A percentile compares a stretch with the other conserved stretches of the same genome.
Conservation (phyloP, 1,284 basidiomycete species). For the Apiotrichum veenhuisii region DNA sequence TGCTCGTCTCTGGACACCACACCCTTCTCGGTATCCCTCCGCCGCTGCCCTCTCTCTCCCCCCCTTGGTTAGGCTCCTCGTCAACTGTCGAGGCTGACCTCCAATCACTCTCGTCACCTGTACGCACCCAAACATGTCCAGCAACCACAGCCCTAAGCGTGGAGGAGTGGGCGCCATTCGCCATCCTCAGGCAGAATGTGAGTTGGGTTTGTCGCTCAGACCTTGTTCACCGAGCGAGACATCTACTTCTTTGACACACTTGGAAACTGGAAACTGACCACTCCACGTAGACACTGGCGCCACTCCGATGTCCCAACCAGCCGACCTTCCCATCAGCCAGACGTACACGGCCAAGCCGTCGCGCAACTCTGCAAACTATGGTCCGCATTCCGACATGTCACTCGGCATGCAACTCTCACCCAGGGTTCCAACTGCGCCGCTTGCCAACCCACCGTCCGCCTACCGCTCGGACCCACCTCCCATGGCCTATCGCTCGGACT, state of each 20-base stretch:
- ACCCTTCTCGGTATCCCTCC: background rate
- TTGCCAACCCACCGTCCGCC: slow-evolving; percentile 3
- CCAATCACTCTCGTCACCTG: background rate
- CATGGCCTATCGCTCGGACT: background rate
- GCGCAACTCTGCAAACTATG: slow-evolving; percentile 41
- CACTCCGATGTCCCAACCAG: slow-evolving; percentile 33
- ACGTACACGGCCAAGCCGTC: slow-evolving; percentile 41
- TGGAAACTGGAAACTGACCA: background rate
- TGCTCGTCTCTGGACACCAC: no score
- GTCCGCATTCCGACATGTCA: slow-evolving; percentile 42
- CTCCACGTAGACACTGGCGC: slow-evolving; percentile 44
- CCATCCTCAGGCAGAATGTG: slow-evolving; percentile 47
- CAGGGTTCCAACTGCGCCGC: slow-evolving; percentile 2
- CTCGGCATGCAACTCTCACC: slow-evolving; percentile 33
- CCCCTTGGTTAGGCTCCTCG: background rate
- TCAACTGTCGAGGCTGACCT: background rate
- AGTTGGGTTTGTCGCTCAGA: slow-evolving; percentile 19
- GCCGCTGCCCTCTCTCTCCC: background rate
- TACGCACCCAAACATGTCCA: slow-evolving; percentile 24
- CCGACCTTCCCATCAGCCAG: slow-evolving; percentile 25
- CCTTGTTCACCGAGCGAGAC: background rate
- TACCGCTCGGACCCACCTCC: slow-evolving; percentile 1
- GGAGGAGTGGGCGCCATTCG: slow-evolving; percentile 38
- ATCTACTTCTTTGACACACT: no score
- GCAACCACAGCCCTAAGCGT: slow-evolving; percentile 36